phyloP scores from a whole-genome alignment of 1,139 yeast genomes.

The Pichia sp. region DNA sequence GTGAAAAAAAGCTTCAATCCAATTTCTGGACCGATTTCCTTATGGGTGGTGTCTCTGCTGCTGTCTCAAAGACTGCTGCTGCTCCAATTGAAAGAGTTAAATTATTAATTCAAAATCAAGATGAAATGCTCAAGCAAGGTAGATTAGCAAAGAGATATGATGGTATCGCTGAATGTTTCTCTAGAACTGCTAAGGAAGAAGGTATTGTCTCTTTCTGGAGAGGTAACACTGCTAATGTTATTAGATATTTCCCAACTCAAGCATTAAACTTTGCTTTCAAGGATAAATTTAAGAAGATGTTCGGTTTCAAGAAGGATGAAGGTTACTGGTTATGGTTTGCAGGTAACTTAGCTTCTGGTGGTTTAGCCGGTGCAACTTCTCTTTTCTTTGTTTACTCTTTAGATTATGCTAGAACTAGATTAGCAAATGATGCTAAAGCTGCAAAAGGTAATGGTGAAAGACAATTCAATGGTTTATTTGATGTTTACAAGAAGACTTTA shows the following conservation, averaged over 20 bases:
- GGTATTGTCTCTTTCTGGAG: conserved; percentile 73
- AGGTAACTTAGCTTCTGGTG: conserved; percentile 82
- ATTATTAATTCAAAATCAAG: conserved; percentile 77
- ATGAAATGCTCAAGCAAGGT: conserved; percentile 79
- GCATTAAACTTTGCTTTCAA: conserved; percentile 82
- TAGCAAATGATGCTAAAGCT: conserved; percentile 76
- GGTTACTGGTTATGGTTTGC: conserved; percentile 68
- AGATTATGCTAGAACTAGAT: conserved; percentile 80
- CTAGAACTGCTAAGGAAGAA: conserved; percentile 66
- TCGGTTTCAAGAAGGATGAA: conserved; percentile 67
- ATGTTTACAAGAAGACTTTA: conserved; percentile 71
- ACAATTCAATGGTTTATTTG: conserved; percentile 72
- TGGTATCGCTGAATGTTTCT: conserved; percentile 69
- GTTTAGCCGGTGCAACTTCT: conserved; percentile 77
- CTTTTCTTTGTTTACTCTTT: conserved; percentile 71
- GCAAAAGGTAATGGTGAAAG: conserved; percentile 62
- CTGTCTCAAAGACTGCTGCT: conserved; percentile 79
- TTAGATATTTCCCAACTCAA: conserved; percentile 83
- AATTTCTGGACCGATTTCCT: conserved; percentile 51
- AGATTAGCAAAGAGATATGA: conserved; percentile 59
- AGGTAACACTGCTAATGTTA: conserved; percentile 81
- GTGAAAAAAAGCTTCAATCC: conserved; percentile 21
- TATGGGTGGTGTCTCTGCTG: conserved; percentile 85
- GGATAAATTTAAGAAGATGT: conserved; percentile 73
- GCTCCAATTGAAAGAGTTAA: conserved; percentile 83